phyloP scores from a whole-genome alignment of 164 flowering plant genomes.

The Saururus chinensis region DNA sequence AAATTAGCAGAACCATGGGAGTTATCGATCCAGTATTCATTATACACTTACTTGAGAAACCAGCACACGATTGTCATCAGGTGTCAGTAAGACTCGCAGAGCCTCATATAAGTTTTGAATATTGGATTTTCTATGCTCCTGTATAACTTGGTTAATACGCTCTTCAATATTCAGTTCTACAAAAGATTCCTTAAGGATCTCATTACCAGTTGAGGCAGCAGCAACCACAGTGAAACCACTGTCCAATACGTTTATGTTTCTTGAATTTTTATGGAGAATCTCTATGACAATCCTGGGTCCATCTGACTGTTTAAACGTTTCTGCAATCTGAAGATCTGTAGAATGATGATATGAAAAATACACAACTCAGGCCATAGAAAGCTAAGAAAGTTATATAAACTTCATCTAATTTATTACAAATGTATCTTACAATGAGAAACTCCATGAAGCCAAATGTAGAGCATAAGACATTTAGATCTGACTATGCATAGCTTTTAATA shows the following conservation, averaged over 20 bases:
- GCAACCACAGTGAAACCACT: conserved; percentile 68
- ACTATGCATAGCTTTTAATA: neutral
- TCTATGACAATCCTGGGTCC: conserved; percentile 51
- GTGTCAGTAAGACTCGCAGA: conserved; percentile 52
- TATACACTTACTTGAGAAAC: conserved; percentile 85
- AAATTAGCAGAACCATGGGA: neutral
- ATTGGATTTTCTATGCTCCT: conserved; percentile 18
- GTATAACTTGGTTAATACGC: conserved; percentile 44
- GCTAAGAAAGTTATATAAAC: no score
- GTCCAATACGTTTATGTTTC: conserved; percentile 37
- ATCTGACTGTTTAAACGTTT: conserved; percentile 38
- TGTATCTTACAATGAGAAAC: no score
- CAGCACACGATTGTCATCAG: conserved; percentile 89
- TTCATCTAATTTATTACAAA: no score
- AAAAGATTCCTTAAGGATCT: conserved; percentile 70
- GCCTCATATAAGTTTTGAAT: conserved; percentile 66
- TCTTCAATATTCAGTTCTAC: conserved; percentile 82
- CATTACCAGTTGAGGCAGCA: conserved; percentile 85
- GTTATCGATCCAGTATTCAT: neutral
- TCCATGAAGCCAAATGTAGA: no score
- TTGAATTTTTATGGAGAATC: conserved; percentile 28
- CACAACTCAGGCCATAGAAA: neutral
- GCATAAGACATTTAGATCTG: neutral
- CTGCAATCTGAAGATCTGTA: conserved; percentile 71
- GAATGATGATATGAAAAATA: neutral